Conservation (phyloP, 176 grass and related monocot species). For the Avena eriantha region DNA sequence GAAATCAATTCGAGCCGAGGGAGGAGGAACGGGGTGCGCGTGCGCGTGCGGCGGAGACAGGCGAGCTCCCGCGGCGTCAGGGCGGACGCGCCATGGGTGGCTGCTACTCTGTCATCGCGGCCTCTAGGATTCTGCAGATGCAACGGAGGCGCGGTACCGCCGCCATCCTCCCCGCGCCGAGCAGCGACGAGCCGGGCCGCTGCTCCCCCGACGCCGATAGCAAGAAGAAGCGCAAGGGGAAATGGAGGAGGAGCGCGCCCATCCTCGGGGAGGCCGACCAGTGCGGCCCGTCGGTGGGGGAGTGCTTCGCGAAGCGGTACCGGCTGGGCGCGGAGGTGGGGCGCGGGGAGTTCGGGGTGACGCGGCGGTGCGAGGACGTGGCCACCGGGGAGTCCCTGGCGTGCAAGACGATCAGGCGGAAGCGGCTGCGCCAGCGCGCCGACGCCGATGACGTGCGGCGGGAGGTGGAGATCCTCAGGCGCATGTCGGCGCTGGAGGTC, state of each 20-base stretch:
- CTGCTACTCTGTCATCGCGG: conserved; percentile 59
- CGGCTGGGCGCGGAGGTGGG: conserved; percentile 76
- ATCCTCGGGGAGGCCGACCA: conserved; percentile 41
- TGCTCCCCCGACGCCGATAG: neutral
- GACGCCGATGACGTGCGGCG: conserved; percentile 75
- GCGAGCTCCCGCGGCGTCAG: conserved; percentile 34
- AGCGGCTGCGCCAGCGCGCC: conserved; percentile 48
- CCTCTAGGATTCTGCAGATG: neutral
- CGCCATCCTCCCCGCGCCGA: conserved; percentile 42
- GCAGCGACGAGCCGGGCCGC: conserved; percentile 25
- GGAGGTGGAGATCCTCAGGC: conserved; percentile 69
- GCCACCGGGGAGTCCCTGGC: conserved; percentile 66
- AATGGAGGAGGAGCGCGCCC: conserved; percentile 8
- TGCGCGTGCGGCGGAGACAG: conserved; percentile 36
- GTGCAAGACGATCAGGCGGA: conserved; percentile 81
- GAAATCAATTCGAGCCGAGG: neutral
- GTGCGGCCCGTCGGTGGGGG: neutral
- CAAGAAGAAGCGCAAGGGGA: conserved; percentile 24
- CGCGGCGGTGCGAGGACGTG: conserved; percentile 60
- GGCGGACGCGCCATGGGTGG: conserved; percentile 52
- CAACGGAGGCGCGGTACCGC: conserved; percentile 6
- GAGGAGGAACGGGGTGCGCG: neutral
- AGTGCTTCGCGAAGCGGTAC: conserved; percentile 58
- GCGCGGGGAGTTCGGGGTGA: conserved; percentile 87
- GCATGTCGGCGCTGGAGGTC: conserved; percentile 34